Evolutionary conservation across 73 alveolate genomes (phyloP).

Genomic region (Blepharisma japonicum): DNA sequence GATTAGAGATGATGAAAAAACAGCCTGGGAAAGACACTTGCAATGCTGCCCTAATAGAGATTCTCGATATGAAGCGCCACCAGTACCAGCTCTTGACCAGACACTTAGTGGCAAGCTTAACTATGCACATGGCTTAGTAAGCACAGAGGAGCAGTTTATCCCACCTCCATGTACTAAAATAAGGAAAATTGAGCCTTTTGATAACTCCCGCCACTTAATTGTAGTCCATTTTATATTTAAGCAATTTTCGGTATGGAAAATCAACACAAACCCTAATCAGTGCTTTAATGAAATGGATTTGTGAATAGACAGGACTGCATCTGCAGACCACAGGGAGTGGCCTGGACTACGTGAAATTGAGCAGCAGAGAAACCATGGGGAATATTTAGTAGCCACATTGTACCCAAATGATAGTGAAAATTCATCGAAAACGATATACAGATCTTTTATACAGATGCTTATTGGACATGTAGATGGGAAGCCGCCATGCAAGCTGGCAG

Average conservation of each 20-base stretch:
- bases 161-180: not conserved
- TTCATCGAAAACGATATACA: no score
- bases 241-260: not conserved
- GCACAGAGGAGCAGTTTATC: not conserved
- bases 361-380: not conserved
- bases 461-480: no score
- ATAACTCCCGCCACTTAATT: not conserved
- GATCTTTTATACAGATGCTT: no score
- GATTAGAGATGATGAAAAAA: not conserved
- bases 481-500: not conserved
- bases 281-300: not conserved
- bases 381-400: not conserved
- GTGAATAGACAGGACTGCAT: not conserved
- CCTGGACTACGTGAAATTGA: not conserved
- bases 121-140: not conserved
- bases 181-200: not conserved
- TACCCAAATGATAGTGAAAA: not conserved
- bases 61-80: not conserved
- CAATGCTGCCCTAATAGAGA: conserved; percentile 2
- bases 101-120: not conserved
- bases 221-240: not conserved
- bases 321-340: conserved; percentile 11
- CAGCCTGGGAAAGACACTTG: not conserved
- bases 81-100: conserved; percentile 14
- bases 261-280: not conserved